Base-by-base conservation (phyloP, 2,329 filamentous ascomycete species). In the Cladophialophora chaetospira region DNA sequence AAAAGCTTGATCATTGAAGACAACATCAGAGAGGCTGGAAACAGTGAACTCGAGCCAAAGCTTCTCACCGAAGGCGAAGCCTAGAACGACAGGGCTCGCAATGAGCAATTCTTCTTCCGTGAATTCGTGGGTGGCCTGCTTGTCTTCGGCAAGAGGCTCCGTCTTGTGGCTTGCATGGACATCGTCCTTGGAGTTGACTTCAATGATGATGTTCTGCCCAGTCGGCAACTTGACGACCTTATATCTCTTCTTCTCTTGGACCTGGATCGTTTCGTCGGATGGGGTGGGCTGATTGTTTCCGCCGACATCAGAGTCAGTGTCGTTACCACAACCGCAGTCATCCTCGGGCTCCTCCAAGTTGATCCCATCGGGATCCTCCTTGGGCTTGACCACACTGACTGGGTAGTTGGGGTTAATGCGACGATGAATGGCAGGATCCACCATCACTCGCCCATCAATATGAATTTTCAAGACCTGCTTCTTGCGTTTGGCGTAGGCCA, bases 41-140 rank as follows among this genome's bases (percentile, higher is more conserved):
- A 97, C 86, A 0, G 85, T 86, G 66, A 96, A 91, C 70, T 96
- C 90, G 0, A 96, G 81, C 92, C 91, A 97, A 8, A 90, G 78
- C 73, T 96, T 96, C 72, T 96, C 90, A 1, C 84, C 85, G 70
- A 96, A 95, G 0, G 89, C 84, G 66, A 96, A 96, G 0, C 91
- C 92, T 1, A 95, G 81, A 0, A 96, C 89, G 0, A 95, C 86
- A 0, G 91, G 88, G 1, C 89, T 93, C 1, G 91, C 86, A 46
- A 95, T 87, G 4, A 96, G 77, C 21, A 94, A 87, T 64, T 96
- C 89, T 60, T 95, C 90, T 46, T 94, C 89, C 0, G 82, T 88
- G 69, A 94, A 92, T 17, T 82, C 77, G 1, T 79, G 80, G 35
- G 74, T 33, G 4, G 19, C 23, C 15, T 55, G 35, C 64, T 26